Evolutionary conservation across 2,329 filamentous ascomycete genomes (phyloP), one percentile per base, ranked within the genome.

Genomic region (Colletotrichum tabaci): DNA sequence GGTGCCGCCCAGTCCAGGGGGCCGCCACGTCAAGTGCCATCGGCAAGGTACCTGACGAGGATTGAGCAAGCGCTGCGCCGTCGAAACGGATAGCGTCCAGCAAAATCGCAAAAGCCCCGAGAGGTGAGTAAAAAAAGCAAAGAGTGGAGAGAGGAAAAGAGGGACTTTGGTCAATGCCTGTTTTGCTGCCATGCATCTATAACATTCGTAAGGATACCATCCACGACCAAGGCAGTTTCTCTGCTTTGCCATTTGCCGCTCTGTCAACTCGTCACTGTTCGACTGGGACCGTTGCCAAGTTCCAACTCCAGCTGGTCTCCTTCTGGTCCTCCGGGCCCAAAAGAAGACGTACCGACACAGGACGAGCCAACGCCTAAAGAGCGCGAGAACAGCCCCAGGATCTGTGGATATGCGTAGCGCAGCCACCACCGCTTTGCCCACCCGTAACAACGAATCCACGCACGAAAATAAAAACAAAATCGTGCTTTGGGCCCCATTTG

Each of bases 91-190:
- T 49, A 57, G 50, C 46, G 60, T 42, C 60, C 21, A 50, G 26
- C 52, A 68, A 23, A 67, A 26, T 68, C 57, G 57, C 68, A 55
- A 63, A 62, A 71, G 68, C 68, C 68, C 68, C 64, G 64, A 68
- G 64, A 63, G 64, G 53, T 2, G 64, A 71, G 62, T 57, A 52
- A 58, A 71, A 58, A 52, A 71, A 58, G 49, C 44, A 42, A 67
- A 30, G 30, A 57, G 52, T 44, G 47, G 52, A 49, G 58, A 12
- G 21, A 40, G 49, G 47, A 40, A 61, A 8, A 57, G 38, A 38
- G 35, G 35, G 30, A 35, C 30, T 35, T 35, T 35, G 30, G 9
- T 35, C 30, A 35, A 35, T 7, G 30, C 30, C 30, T 35, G 30
- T 8, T 35, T 35, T 35, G 30, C 30, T 9, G 30, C 30, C 30